Conservation (phyloP, 768 basidiomycete genomes). For the Suillus luteus region DNA sequence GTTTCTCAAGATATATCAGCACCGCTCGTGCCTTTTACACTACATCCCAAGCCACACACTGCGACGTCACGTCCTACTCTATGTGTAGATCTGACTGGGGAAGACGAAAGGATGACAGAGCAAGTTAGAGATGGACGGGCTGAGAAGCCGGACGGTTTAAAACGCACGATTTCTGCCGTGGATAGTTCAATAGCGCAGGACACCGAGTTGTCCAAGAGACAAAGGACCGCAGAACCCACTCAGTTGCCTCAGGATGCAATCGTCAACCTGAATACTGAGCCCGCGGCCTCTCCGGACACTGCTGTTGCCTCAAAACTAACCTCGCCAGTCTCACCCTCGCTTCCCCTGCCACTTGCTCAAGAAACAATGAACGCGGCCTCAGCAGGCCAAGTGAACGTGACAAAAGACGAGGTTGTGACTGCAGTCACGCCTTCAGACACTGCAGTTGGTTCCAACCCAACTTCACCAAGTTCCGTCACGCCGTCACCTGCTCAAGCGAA, state of each 20-base stretch:
- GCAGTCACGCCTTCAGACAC: slow-evolving; percentile 5
- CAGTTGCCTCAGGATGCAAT: background rate
- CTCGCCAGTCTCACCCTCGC: background rate
- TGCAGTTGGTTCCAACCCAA: slow-evolving; percentile 3
- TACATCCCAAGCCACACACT: background rate
- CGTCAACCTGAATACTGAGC: background rate
- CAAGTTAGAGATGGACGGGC: too few species aligned
- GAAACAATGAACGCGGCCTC: slow-evolving; percentile 2
- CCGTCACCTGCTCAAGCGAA: slow-evolving; percentile 5
- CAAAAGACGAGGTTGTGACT: background rate
- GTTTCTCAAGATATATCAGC: slow-evolving; percentile 14
- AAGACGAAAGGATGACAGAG: background rate
- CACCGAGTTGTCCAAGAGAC: background rate
- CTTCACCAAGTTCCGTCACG: background rate
- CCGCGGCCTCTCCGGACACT: background rate
- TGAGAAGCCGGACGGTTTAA: background rate
- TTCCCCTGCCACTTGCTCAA: background rate
- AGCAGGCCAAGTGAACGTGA: background rate
- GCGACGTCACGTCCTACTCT: background rate
- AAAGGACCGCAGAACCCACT: background rate
- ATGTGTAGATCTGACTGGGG: background rate
- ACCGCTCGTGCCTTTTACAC: background rate
- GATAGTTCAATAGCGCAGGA: background rate
- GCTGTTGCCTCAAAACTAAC: background rate
- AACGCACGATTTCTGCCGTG: slow-evolving; percentile 8